These are phyloP conservation scores for Diaporthe caulivora DNA, from an alignment of 2,329 filamentous ascomycete genomes.

Conservation along the genomic window DNA sequence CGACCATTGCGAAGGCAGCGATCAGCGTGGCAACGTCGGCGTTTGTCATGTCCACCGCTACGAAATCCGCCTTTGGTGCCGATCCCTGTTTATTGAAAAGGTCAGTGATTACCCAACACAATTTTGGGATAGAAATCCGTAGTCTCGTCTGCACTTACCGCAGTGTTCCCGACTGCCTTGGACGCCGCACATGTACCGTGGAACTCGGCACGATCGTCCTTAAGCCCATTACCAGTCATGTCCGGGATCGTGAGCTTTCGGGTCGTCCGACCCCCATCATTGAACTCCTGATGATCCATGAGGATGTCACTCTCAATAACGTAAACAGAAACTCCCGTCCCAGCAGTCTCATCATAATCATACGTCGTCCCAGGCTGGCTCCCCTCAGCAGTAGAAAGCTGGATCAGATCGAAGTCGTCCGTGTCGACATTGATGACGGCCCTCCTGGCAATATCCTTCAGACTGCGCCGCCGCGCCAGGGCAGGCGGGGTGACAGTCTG, in stretches of 20 bases:
- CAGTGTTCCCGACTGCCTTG: slow-evolving; percentile 16
- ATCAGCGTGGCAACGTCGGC: slow-evolving; percentile 6
- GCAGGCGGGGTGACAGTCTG: neutral
- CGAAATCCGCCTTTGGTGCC: slow-evolving; percentile 7
- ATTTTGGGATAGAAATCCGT: rapidly evolving
- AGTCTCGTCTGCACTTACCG: neutral
- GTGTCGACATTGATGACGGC: neutral
- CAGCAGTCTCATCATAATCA: slow-evolving; percentile 5
- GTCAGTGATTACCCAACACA: neutral
- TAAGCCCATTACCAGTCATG: neutral
- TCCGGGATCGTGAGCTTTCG: neutral
- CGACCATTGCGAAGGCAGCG: slow-evolving; percentile 13
- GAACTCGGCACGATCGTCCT: neutral
- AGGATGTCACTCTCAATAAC: slow-evolving; percentile 13
- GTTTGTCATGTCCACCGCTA: slow-evolving; percentile 14
- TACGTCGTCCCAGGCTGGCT: slow-evolving; percentile 20
- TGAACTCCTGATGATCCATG: slow-evolving; percentile 11
- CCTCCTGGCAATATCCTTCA: neutral
- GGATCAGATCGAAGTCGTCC: slow-evolving; percentile 16
- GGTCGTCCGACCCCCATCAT: neutral
- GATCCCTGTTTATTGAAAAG: neutral
- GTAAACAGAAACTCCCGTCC: neutral
- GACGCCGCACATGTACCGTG: slow-evolving; percentile 10
- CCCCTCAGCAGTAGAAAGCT: slow-evolving; percentile 10
- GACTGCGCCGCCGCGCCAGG: neutral